Percentiles rank a stretch among this genome's conserved stretches.
These are phyloP conservation scores for Epichloe gansuensis DNA, from an alignment of 2,329 filamentous ascomycete species.

Conservation along the genomic window DNA sequence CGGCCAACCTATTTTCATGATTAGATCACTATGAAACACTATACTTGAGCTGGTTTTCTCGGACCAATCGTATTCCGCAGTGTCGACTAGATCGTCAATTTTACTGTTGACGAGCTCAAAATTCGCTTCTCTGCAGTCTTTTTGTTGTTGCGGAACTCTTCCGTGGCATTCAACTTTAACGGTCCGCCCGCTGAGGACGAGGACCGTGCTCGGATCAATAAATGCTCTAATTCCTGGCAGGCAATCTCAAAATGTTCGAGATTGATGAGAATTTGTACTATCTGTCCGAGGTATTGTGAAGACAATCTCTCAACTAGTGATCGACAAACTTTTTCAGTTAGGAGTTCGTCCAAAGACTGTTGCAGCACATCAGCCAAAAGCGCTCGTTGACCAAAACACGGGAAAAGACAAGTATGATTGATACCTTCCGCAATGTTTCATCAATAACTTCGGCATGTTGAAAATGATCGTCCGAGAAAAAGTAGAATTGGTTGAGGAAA, in stretches of 20 bases:
- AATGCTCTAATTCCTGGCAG: constrained; percentile 75
- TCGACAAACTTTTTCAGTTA: constrained; percentile 84
- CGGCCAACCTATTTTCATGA: constrained; percentile 29
- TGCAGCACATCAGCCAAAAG: background rate
- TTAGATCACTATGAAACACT: background rate
- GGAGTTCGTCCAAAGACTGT: constrained; percentile 83
- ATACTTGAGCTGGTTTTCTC: constrained; percentile 10
- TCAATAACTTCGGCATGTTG: constrained; percentile 84
- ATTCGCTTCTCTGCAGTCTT: constrained; percentile 96
- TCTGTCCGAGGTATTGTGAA: constrained; percentile 92
- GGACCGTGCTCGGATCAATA: constrained; percentile 75
- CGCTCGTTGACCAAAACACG: background rate
- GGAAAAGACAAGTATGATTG: constrained; percentile 1
- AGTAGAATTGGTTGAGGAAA: constrained; percentile 96
- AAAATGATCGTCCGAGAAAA: constrained; percentile 94
- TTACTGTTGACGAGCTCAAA: constrained; percentile 95
- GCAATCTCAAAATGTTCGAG: constrained; percentile 93
- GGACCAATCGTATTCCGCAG: constrained; percentile 90
- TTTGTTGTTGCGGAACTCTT: constrained; percentile 78
- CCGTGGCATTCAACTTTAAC: constrained; percentile 69
- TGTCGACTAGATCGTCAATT: constrained; percentile 94
- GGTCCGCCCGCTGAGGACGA: constrained; percentile 71
- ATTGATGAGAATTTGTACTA: constrained; percentile 97
- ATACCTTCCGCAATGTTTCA: constrained; percentile 69
- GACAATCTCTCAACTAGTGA: constrained; percentile 77